A percentile compares a stretch with the other conserved stretches of the same genome.
Conservation (phyloP, 179 eudicot genomes). For the Silene noctiflora region DNA sequence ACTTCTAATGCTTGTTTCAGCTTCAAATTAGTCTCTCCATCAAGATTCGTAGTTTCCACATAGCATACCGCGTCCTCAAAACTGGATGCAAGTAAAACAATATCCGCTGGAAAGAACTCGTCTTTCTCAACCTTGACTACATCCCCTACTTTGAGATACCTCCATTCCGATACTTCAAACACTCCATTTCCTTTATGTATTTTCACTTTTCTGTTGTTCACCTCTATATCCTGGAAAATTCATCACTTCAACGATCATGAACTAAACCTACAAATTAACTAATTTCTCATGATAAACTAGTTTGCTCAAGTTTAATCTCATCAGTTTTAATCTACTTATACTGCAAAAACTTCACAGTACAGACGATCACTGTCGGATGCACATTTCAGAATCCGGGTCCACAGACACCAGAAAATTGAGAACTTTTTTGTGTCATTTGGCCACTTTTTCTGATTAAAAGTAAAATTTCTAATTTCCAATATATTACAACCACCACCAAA, state of each 20-base stretch:
- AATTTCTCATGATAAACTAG: not conserved
- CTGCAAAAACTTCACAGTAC: not conserved
- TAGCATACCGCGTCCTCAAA: conserved; percentile 83
- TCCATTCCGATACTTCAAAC: conserved; percentile 59
- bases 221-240: conserved; percentile 64
- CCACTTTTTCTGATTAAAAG: not conserved
- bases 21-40: conserved; percentile 92
- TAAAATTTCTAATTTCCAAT: too few species aligned
- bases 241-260: conserved; percentile 9
- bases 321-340: not conserved
- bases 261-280: conserved; percentile 6
- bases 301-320: not conserved
- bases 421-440: not conserved
- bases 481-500: too few species aligned
- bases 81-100: conserved; percentile 76
- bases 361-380: not conserved
- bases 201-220: conserved; percentile 69
- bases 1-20: conserved; percentile 74
- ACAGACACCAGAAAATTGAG: not conserved
- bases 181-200: conserved; percentile 59
- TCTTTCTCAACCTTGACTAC: conserved; percentile 79
- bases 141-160: conserved; percentile 70
- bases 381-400: not conserved
- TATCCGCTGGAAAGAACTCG: conserved; percentile 89
- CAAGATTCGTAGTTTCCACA: conserved; percentile 95